Conservation (phyloP, 106 monocot genomes). For the Dendrobium chrysotoxum region DNA sequence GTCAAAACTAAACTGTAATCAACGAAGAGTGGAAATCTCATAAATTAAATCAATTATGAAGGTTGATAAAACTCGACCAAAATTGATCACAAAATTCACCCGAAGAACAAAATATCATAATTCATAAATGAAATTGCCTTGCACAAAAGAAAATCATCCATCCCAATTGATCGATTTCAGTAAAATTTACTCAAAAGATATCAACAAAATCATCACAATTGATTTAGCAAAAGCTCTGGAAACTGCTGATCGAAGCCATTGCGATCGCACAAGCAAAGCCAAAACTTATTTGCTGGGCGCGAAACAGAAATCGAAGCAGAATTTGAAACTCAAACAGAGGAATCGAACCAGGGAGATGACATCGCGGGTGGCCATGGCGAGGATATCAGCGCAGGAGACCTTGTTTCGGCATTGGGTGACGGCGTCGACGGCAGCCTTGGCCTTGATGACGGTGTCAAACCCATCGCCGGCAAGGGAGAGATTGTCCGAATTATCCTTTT, state of each 20-base stretch:
- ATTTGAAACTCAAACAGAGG: neutral
- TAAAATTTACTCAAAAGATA: too few species aligned
- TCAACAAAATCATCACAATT: neutral
- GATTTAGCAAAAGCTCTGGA: neutral
- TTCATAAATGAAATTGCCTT: too few species aligned
- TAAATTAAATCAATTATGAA: neutral
- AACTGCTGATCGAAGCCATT: neutral
- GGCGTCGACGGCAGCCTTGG: slow-evolving; percentile 92
- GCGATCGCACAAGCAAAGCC: neutral
- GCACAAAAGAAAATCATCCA: too few species aligned
- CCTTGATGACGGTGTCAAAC: slow-evolving; percentile 82
- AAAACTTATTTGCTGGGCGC: neutral
- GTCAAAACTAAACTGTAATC: neutral
- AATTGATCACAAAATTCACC: too few species aligned
- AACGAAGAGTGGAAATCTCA: neutral
- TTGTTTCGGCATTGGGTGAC: slow-evolving; percentile 60
- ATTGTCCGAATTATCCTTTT: slow-evolving; percentile 80
- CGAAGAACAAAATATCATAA: too few species aligned
- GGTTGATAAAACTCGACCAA: too few species aligned
- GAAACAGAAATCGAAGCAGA: neutral
- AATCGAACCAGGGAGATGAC: slow-evolving; percentile 53
- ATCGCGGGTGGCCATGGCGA: slow-evolving; percentile 76
- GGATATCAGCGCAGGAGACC: slow-evolving; percentile 96
- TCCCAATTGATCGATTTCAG: too few species aligned
- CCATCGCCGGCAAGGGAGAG: slow-evolving; percentile 87